phyloP scores from a whole-genome alignment of 2,329 filamentous ascomycete species.

The Calonectria hawksworthii region DNA sequence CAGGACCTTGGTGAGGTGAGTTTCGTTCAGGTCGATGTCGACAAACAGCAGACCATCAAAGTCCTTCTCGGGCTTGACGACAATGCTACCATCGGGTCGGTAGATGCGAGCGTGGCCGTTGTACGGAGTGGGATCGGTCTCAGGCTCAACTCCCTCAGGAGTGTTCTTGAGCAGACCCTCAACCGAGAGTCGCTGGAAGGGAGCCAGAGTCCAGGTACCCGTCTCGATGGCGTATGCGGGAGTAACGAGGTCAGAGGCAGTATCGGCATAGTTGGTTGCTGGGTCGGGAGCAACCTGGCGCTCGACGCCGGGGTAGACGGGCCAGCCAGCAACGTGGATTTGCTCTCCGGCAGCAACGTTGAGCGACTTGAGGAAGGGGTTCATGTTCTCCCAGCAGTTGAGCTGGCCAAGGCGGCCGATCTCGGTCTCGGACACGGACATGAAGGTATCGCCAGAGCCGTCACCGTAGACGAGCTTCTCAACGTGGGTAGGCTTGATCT shows the following conservation, averaged over 20 bases:
- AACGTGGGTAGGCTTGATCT: constrained; percentile 66
- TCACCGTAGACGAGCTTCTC: constrained; percentile 67
- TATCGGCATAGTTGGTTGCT: constrained; percentile 44
- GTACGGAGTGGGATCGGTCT: constrained; percentile 40
- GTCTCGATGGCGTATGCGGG: constrained; percentile 45
- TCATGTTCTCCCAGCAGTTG: constrained; percentile 69
- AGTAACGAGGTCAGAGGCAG: constrained; percentile 44
- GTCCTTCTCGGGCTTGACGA: constrained; percentile 43
- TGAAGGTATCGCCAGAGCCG: constrained; percentile 68
- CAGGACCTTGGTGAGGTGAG: constrained; percentile 43
- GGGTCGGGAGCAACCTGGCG: constrained; percentile 42
- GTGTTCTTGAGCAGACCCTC: constrained; percentile 44
- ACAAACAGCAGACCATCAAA: constrained; percentile 65
- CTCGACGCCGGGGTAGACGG: constrained; percentile 42
- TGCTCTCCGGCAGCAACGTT: constrained; percentile 47
- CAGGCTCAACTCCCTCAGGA: constrained; percentile 43
- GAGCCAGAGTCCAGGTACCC: constrained; percentile 44
- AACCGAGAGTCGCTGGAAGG: constrained; percentile 42
- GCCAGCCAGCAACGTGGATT: constrained; percentile 49
- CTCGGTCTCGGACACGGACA: constrained; percentile 60
- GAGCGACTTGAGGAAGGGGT: constrained; percentile 45
- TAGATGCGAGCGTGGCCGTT: constrained; percentile 46
- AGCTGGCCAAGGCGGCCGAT: constrained; percentile 67
- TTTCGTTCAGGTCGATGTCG: constrained; percentile 61
- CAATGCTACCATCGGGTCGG: constrained; percentile 42